A percentile compares a stretch with the other conserved stretches of the same genome.
phyloP scores from a whole-genome alignment of 78 protist genomes.

The Anaeramoeba ignava region DNA sequence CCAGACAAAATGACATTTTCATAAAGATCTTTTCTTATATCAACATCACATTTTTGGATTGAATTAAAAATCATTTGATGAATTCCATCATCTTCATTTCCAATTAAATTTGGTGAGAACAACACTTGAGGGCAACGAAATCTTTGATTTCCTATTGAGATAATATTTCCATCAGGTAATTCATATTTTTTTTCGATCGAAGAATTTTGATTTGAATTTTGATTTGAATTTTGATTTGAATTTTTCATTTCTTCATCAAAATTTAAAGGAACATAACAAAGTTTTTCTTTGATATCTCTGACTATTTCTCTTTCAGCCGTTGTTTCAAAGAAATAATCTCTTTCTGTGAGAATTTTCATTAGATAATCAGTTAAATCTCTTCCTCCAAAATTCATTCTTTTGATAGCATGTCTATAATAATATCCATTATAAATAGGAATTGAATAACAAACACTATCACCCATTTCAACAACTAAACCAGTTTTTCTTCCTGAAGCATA shows the following conservation, averaged over 20 bases:
- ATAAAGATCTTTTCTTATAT: not conserved
- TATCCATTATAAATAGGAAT: not conserved
- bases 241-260: not conserved
- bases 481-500: not conserved
- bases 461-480: not conserved
- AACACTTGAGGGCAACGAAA: not conserved
- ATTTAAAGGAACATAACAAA: not conserved
- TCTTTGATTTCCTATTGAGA: not conserved
- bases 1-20: not conserved
- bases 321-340: too few relatives aligned
- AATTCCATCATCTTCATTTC: not conserved
- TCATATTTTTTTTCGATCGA: not conserved
- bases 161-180: not conserved
- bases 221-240: not conserved
- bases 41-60: not conserved
- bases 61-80: not conserved
- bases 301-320: not conserved
- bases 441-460: not conserved
- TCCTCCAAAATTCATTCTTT: not conserved
- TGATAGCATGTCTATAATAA: not conserved
- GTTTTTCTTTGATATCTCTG: not conserved
- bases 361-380: not conserved
- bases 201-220: too few relatives aligned
- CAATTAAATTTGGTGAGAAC: not conserved
- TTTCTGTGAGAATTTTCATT: not conserved